Evolutionary conservation across 1,284 basidiomycete genomes (phyloP).

Genomic region (Boletellus deceptivus): DNA sequence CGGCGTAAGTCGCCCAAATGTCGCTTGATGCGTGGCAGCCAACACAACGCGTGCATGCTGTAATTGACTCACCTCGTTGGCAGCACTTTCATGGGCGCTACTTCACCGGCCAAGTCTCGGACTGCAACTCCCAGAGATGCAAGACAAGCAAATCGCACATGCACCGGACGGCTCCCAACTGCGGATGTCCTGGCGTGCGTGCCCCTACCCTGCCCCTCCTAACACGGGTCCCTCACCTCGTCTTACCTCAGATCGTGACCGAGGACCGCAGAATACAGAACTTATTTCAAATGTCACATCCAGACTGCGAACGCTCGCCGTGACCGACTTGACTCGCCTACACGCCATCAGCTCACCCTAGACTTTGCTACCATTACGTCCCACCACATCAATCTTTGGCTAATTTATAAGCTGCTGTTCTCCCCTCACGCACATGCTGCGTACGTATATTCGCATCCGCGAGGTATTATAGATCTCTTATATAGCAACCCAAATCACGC

Average conservation of each 20-base stretch:
- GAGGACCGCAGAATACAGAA: conserved; percentile 34
- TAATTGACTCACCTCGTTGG: conserved; percentile 10
- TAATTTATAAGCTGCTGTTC: conserved; percentile 14
- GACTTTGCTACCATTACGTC: conserved; percentile 16
- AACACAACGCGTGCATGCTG: conserved; percentile 6
- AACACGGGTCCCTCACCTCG: not conserved
- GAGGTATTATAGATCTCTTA: conserved; percentile 1
- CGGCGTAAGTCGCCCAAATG: conserved; percentile 39
- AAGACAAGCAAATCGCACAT: conserved; percentile 54
- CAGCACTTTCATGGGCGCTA: conserved; percentile 65
- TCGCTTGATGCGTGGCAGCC: not conserved
- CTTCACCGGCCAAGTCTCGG: conserved; percentile 54
- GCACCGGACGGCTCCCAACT: conserved; percentile 50
- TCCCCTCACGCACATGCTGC: not conserved
- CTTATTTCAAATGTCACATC: conserved; percentile 30
- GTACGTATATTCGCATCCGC: conserved; percentile 10
- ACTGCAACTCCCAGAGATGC: conserved; percentile 50
- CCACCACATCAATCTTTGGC: conserved; percentile 8
- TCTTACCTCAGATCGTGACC: conserved; percentile 25
- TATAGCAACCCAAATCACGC: not conserved
- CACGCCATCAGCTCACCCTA: conserved; percentile 8
- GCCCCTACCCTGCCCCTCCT: conserved; percentile 14
- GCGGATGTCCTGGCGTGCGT: conserved; percentile 42
- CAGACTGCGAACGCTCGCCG: conserved; percentile 26
- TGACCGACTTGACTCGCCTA: conserved; percentile 7